These are phyloP conservation scores for Nepenthes mirabilis DNA, from an alignment of 148 eudicot genomes.

Conservation along the genomic window DNA sequence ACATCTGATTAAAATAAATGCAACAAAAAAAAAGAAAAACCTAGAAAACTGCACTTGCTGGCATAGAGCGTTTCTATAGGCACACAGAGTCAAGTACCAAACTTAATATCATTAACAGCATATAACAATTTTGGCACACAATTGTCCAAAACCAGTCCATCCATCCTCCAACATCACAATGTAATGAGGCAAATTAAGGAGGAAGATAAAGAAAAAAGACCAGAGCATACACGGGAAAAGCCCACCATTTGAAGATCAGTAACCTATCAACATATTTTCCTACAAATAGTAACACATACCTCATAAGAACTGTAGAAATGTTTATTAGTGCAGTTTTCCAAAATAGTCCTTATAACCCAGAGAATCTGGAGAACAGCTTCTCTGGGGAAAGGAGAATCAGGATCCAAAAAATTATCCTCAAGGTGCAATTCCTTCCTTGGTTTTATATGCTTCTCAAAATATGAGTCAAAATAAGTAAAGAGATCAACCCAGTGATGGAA, in stretches of 20 bases:
- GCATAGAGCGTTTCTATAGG: no score
- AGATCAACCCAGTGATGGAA: conserved; percentile 96
- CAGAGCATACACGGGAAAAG: neutral
- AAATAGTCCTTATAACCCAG: conserved; percentile 65
- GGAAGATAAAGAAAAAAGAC: neutral
- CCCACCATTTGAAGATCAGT: neutral
- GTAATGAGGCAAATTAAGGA: no score
- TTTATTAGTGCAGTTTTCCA: conserved; percentile 94
- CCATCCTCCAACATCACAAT: no score
- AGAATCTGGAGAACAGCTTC: conserved; percentile 87
- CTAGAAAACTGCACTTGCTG: no score
- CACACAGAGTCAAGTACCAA: no score
- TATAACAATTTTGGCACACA: no score
- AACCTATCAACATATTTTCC: neutral
- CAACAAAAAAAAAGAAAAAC: no score
- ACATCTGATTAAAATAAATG: no score
- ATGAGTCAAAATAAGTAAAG: conserved; percentile 81
- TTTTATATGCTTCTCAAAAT: conserved; percentile 75
- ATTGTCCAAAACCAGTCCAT: no score
- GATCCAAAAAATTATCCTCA: conserved; percentile 60
- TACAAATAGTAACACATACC: conserved; percentile 29
- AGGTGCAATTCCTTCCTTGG: conserved; percentile 80
- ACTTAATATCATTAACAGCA: no score
- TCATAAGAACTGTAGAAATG: conserved; percentile 86
- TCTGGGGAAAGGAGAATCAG: conserved; percentile 88